A percentile compares a stretch with the other conserved stretches of the same genome.
phyloP scores from a whole-genome alignment of 2,329 filamentous ascomycete genomes.

The Beauveria brongniartii region DNA sequence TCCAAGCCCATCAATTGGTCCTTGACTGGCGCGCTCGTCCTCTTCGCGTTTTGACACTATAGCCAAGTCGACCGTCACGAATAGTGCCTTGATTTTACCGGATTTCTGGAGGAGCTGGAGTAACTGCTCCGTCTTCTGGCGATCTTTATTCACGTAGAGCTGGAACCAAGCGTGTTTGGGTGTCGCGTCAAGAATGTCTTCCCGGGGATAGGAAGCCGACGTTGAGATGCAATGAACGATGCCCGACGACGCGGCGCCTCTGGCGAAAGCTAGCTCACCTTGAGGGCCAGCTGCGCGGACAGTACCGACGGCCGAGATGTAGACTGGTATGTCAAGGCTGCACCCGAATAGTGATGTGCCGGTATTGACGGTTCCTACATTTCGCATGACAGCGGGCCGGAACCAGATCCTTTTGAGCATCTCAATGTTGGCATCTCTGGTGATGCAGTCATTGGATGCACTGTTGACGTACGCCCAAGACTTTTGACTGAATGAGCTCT shows the following conservation, averaged over 20 bases:
- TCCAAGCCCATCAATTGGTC: background rate
- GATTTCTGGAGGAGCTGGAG: background rate
- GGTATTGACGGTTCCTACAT: conserved; percentile 15
- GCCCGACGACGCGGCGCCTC: conserved; percentile 9
- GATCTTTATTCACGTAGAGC: conserved; percentile 14
- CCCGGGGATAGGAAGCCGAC: conserved; percentile 8
- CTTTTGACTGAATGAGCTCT: conserved; percentile 13
- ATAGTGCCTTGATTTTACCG: conserved; percentile 12
- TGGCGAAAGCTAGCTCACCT: conserved; percentile 17
- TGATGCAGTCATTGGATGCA: conserved; percentile 20
- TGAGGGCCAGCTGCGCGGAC: conserved; percentile 14
- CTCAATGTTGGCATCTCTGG: conserved; percentile 15
- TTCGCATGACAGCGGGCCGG: conserved; percentile 18
- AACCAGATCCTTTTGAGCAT: conserved; percentile 18
- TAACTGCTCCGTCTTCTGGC: background rate
- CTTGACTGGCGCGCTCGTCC: conserved; percentile 13
- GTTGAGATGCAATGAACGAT: conserved; percentile 11
- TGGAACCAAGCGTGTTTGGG: conserved; percentile 11
- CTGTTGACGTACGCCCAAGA: conserved; percentile 19
- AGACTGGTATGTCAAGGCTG: conserved; percentile 16
- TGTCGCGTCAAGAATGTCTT: conserved; percentile 9
- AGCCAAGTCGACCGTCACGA: conserved; percentile 12
- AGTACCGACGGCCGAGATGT: conserved; percentile 17
- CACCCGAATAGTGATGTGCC: conserved; percentile 16
- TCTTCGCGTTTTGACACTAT: conserved; percentile 14